Percentiles rank a stretch among this genome's conserved stretches.
Conservation (phyloP, 2,329 filamentous ascomycete genomes). For the Helotiales sp. region DNA sequence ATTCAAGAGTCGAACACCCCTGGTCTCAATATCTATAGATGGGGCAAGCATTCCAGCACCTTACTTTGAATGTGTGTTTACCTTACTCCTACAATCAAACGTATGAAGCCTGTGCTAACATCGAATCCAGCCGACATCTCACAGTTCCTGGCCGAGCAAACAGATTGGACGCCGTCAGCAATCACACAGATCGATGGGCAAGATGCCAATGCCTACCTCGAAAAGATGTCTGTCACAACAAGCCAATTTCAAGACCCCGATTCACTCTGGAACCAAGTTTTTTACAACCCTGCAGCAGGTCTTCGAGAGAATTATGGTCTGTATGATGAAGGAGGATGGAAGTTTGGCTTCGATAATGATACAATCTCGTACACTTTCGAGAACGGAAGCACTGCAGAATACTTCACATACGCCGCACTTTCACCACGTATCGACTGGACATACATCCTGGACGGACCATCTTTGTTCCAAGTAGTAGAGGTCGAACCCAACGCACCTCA, state of each 20-base stretch:
- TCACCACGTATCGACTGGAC: background rate
- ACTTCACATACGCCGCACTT: background rate
- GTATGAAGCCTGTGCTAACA: background rate
- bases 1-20: conserved; percentile 32
- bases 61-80: conserved; percentile 37
- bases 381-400: conserved; percentile 1
- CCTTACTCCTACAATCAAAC: background rate
- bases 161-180: conserved; percentile 40
- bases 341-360: conserved; percentile 4
- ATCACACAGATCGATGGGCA: conserved; percentile 55
- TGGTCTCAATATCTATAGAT: conserved; percentile 60
- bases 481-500: conserved; percentile 1
- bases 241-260: conserved; percentile 38
- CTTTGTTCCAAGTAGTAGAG: background rate
- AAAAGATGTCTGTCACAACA: conserved; percentile 41
- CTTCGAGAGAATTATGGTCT: background rate
- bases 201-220: conserved; percentile 47
- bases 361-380: conserved; percentile 4
- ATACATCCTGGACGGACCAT: background rate
- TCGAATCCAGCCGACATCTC: conserved; percentile 8
- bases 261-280: conserved; percentile 40
- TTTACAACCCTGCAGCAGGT: conserved; percentile 25
- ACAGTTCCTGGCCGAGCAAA: background rate
- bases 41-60: conserved; percentile 55
- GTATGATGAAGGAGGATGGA: background rate